Conservation (phyloP, 805 yeast species). For the Yarrowia sp. region DNA sequence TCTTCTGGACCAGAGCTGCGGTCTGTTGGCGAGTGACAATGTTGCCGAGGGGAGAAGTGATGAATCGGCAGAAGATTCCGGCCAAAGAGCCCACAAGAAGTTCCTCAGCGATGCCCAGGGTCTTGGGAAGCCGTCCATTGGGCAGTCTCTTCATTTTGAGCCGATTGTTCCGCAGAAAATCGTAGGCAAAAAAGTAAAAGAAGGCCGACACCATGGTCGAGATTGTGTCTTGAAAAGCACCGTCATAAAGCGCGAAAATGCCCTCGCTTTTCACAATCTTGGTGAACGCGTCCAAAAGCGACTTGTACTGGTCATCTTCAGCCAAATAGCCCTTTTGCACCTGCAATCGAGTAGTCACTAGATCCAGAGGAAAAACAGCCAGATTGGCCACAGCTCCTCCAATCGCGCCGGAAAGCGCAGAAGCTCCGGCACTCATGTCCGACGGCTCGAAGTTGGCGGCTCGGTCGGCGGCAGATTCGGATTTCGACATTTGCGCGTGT, state of each 20-base stretch:
- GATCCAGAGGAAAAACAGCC: slow-evolving; percentile 36
- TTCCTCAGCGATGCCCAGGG: slow-evolving; percentile 35
- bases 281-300: slow-evolving; percentile 69
- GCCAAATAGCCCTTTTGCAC: slow-evolving; percentile 32
- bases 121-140: slow-evolving; percentile 33
- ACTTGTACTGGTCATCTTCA: slow-evolving; percentile 46
- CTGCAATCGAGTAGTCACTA: slow-evolving; percentile 37
- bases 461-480: not conserved
- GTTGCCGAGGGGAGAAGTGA: slow-evolving; percentile 37
- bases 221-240: slow-evolving; percentile 52
- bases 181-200: slow-evolving; percentile 38
- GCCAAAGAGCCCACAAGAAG: slow-evolving; percentile 36
- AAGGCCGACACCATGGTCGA: slow-evolving; percentile 37
- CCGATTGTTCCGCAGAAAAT: slow-evolving; percentile 33
- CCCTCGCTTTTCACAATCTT: slow-evolving; percentile 75
- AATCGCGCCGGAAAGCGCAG: slow-evolving; percentile 37
- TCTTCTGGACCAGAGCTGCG: slow-evolving; percentile 26
- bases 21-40: slow-evolving; percentile 36
- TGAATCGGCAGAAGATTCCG: slow-evolving; percentile 37
- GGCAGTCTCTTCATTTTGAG: slow-evolving; percentile 27
- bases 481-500: not conserved
- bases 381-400: slow-evolving; percentile 38
- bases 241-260: slow-evolving; percentile 67
- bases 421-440: slow-evolving; percentile 34
- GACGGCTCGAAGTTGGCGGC: slow-evolving; percentile 28